Percentiles rank a stretch among this genome's conserved stretches.
These are phyloP conservation scores for Scheffersomyces illinoinensis DNA, from an alignment of 1,139 yeast genomes.

Conservation along the genomic window DNA sequence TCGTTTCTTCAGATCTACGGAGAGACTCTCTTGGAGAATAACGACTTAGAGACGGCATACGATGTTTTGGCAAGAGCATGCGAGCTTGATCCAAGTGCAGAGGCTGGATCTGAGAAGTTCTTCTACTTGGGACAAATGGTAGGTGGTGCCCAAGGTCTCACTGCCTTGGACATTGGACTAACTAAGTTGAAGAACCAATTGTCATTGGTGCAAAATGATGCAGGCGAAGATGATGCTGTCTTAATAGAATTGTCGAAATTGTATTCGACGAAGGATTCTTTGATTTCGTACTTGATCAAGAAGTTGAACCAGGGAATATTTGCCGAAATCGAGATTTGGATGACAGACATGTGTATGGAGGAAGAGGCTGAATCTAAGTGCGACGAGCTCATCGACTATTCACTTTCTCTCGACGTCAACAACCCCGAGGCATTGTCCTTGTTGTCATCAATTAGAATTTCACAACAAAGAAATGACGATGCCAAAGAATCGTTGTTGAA, in stretches of 20 bases:
- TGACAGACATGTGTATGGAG: slow-evolving; percentile 98
- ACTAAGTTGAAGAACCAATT: slow-evolving; percentile 48
- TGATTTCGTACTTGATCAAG: slow-evolving; percentile 43
- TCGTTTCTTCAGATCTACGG: slow-evolving; percentile 52
- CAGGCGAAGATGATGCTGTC: slow-evolving; percentile 24
- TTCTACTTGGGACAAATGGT: slow-evolving; percentile 87
- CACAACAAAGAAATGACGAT: slow-evolving; percentile 76
- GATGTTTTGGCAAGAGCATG: slow-evolving; percentile 63
- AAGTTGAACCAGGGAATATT: slow-evolving; percentile 75
- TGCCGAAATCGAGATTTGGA: slow-evolving; percentile 93
- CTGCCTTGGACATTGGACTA: slow-evolving; percentile 66
- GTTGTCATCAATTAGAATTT: slow-evolving; percentile 84
- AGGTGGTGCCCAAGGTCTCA: slow-evolving; percentile 79
- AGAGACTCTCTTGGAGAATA: slow-evolving; percentile 75
- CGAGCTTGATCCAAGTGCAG: slow-evolving; percentile 66
- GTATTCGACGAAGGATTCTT: slow-evolving; percentile 27
- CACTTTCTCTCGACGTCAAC: slow-evolving; percentile 57
- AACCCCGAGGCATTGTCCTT: slow-evolving; percentile 83
- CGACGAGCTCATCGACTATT: slow-evolving; percentile 66
- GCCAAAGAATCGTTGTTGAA: slow-evolving; percentile 69
- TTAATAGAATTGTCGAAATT: slow-evolving; percentile 25
- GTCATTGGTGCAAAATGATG: slow-evolving; percentile 23
- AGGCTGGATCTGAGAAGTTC: slow-evolving; percentile 73
- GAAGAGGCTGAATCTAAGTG: slow-evolving; percentile 83
- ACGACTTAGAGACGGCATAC: slow-evolving; percentile 78